These are phyloP conservation scores for Monascus ruber DNA, from an alignment of 2,329 filamentous ascomycete species.

Conservation along the genomic window DNA sequence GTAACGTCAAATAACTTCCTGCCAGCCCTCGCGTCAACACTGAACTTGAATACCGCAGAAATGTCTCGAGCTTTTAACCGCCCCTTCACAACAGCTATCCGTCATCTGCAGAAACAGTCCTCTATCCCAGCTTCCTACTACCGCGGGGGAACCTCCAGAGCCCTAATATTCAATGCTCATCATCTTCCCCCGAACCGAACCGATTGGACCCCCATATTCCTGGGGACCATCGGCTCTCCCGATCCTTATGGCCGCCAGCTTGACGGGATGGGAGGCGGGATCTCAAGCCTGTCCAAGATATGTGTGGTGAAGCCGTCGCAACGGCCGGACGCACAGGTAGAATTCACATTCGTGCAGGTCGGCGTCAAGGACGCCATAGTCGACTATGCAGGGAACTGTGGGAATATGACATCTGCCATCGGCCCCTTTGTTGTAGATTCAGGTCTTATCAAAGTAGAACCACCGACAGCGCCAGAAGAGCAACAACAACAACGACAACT, in stretches of 20 bases:
- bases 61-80: neutral
- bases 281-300: constrained; percentile 60
- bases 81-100: neutral
- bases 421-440: constrained; percentile 54
- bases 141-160: constrained; percentile 59
- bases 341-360: constrained; percentile 62
- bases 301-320: constrained; percentile 50
- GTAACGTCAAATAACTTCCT: too few species aligned
- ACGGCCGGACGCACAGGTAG: constrained; percentile 44
- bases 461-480: neutral
- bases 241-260: constrained; percentile 60
- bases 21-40: too few species aligned
- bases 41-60: too few species aligned
- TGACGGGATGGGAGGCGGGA: constrained; percentile 58
- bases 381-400: constrained; percentile 60
- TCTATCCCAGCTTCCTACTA: constrained; percentile 47
- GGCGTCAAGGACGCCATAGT: constrained; percentile 51
- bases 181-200: constrained; percentile 39
- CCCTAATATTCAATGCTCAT: constrained; percentile 46
- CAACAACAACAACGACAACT: neutral
- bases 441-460: constrained; percentile 29
- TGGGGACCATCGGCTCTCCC: constrained; percentile 51
- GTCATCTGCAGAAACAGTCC: constrained; percentile 12
- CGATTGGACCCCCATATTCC: constrained; percentile 46
- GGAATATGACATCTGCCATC: constrained; percentile 60